Percentiles rank a stretch among this genome's conserved stretches.
phyloP scores from a whole-genome alignment of 1,139 yeast species.

The Candida tropicalis region DNA sequence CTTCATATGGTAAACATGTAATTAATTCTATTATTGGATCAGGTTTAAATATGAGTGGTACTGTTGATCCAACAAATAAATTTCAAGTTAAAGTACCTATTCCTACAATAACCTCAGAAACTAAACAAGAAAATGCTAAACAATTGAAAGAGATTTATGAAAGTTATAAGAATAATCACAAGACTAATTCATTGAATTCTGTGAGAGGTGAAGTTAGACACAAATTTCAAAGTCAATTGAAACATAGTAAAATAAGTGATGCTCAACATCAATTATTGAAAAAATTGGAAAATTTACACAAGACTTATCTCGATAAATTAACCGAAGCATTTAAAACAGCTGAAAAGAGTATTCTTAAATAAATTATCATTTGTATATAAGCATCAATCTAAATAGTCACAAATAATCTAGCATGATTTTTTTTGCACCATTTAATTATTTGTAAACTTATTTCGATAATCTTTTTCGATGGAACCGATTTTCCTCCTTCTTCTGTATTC shows the following conservation, averaged over 20 bases:
- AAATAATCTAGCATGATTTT: conserved; percentile 37
- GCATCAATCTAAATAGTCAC: conserved; percentile 22
- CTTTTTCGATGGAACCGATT: conserved; percentile 29
- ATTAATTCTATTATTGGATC: conserved; percentile 71
- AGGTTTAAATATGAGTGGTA: conserved; percentile 77
- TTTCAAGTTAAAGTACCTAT: conserved; percentile 74
- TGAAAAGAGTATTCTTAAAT: conserved; percentile 51
- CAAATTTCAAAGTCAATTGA: conserved; percentile 49
- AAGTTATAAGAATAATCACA: conserved; percentile 52
- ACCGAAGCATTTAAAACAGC: conserved; percentile 59
- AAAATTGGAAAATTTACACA: conserved; percentile 69
- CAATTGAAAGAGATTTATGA: conserved; percentile 66
- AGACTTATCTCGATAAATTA: conserved; percentile 61
- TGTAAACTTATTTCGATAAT: conserved; percentile 35
- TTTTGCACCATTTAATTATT: conserved; percentile 45
- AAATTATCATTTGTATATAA: conserved; percentile 5
- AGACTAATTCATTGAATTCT: conserved; percentile 45
- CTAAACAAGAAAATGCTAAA: conserved; percentile 60
- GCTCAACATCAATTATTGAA: conserved; percentile 52
- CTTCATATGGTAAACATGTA: conserved; percentile 66
- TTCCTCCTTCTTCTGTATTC: conserved; percentile 19
- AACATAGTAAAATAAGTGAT: conserved; percentile 57
- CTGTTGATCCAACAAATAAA: conserved; percentile 67
- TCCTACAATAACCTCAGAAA: conserved; percentile 75
- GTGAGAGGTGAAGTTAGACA: conserved; percentile 66